Evolutionary conservation across 2,329 filamentous ascomycete genomes (phyloP), one percentile per base, ranked within the genome.

Genomic region (Penicillium occitanis): DNA sequence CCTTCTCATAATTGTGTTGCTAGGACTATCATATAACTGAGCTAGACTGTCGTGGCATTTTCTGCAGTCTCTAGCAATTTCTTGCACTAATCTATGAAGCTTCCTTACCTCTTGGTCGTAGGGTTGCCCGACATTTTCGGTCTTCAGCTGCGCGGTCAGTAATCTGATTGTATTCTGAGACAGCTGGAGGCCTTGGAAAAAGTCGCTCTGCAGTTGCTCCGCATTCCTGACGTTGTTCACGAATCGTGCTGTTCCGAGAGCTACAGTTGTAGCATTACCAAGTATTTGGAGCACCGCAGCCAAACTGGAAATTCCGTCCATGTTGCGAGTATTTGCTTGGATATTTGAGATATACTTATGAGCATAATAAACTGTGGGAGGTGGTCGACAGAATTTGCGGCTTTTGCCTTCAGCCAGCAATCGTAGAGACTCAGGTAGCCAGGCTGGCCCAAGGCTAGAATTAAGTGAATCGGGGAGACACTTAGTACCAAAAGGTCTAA

Each of bases 261-360:
- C 63, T 10, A 55, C 30, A 10, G 4, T 60, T n/a, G 11, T 28
- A 8, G 63, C 55, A 22, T 65, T 60, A 17, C 55, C 44, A 10
- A 65, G 28, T 8, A 65, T 2, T 25, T 65, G 53, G 8, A 65
- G 6, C 14, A 65, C 28, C 22, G 63, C n/a, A 3, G 63, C 63
- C 22, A 42, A 1, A 37, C 40, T n/a, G 4, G 53, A 50, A 2
- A 65, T 5, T 8, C 13, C 25, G 3, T 65, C 63, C 63, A 65
- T 65, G 17, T 51, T n/a, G 40, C 40, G 40, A 44, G 6, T 44
- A 44, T n/a, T 37, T 37, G 35, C 11, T 14, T 37, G 35, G 13
- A 14, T 37, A 37, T 14, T 37, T 37, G 35, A 37, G 14, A 37
- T 10, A 37, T 37, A 11, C 11, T 37, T 37, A 37, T 13, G 13